Evolutionary conservation across 1,139 yeast genomes (phyloP).

Genomic region (Kluyveromyces sp.): DNA sequence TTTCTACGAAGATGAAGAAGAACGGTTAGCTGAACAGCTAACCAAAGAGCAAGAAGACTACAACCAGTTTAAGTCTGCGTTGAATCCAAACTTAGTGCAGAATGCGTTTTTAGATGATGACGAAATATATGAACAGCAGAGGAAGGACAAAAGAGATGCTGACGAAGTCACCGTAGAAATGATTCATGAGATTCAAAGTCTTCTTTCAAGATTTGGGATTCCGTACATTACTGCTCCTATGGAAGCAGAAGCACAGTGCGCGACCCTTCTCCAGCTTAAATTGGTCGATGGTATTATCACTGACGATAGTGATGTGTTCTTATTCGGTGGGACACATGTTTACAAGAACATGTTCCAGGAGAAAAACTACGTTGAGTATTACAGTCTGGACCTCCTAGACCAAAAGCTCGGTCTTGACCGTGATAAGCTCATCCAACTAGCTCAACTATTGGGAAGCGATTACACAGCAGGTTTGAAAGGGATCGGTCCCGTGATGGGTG

Average conservation of each 20-base stretch:
- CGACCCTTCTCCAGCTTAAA: constrained; percentile 54
- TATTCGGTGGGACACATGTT: constrained; percentile 81
- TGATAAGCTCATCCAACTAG: constrained; percentile 62
- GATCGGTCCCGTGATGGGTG: constrained; percentile 85
- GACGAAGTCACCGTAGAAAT: constrained; percentile 84
- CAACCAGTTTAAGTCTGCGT: constrained; percentile 47
- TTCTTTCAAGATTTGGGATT: constrained; percentile 79
- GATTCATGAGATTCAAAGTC: constrained; percentile 85
- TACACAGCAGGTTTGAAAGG: constrained; percentile 90
- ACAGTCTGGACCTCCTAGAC: constrained; percentile 52
- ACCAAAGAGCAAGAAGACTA: constrained; percentile 67
- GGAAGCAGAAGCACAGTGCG: constrained; percentile 99
- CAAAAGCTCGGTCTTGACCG: constrained; percentile 60
- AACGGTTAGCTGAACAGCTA: constrained; percentile 51
- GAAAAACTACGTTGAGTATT: constrained; percentile 85
- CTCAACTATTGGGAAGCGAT: constrained; percentile 82
- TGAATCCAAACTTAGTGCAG: constrained; percentile 30
- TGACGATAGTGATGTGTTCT: constrained; percentile 93
- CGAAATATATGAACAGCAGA: constrained; percentile 42
- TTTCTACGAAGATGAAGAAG: constrained; percentile 73
- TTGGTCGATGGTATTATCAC: constrained; percentile 94
- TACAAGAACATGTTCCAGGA: constrained; percentile 95
- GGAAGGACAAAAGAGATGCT: constrained; percentile 71
- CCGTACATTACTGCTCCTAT: constrained; percentile 93
- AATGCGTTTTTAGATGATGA: constrained; percentile 29